phyloP scores from a whole-genome alignment of 805 yeast species.

The Lipomyces yamanashiensis region DNA sequence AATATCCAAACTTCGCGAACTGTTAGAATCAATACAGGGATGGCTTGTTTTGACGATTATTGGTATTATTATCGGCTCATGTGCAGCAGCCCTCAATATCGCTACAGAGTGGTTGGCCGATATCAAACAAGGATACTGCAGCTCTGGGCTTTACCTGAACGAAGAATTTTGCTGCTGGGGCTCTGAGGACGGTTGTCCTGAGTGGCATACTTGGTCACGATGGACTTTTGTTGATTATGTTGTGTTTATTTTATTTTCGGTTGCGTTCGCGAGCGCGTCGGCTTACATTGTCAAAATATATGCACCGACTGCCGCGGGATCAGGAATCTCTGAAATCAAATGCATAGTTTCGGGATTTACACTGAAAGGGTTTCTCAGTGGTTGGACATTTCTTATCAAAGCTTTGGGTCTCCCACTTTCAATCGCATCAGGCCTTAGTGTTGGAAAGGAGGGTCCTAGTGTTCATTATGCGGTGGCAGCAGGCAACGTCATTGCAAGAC shows the following conservation, averaged over 20 bases:
- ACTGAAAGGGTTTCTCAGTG: constrained; percentile 74
- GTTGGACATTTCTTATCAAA: constrained; percentile 74
- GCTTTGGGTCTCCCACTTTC: constrained; percentile 84
- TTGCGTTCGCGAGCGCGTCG: constrained; percentile 64
- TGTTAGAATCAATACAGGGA: constrained; percentile 51
- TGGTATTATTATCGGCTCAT: constrained; percentile 77
- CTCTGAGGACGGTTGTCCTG: constrained; percentile 56
- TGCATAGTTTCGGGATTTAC: constrained; percentile 90
- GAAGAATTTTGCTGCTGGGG: constrained; percentile 84
- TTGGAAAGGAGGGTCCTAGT: constrained; percentile 98
- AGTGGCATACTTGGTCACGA: constrained; percentile 73
- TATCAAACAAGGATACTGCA: constrained; percentile 78
- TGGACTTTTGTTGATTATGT: constrained; percentile 53
- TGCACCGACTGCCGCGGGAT: constrained; percentile 92
- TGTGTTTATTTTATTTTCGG: constrained; percentile 62
- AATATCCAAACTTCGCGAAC: constrained; percentile 24
- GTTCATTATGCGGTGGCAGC: constrained; percentile 98
- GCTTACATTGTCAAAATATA: constrained; percentile 68
- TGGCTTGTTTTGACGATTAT: constrained; percentile 78
- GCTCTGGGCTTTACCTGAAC: constrained; percentile 68
- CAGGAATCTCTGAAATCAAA: constrained; percentile 96
- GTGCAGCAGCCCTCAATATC: constrained; percentile 81
- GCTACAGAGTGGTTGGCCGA: constrained; percentile 86
- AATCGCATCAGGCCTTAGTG: constrained; percentile 88
- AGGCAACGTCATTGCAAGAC: constrained; percentile 75